Conservation (phyloP, 1,139 yeast species). For the Hemisphaericaspora lyxosophila region DNA sequence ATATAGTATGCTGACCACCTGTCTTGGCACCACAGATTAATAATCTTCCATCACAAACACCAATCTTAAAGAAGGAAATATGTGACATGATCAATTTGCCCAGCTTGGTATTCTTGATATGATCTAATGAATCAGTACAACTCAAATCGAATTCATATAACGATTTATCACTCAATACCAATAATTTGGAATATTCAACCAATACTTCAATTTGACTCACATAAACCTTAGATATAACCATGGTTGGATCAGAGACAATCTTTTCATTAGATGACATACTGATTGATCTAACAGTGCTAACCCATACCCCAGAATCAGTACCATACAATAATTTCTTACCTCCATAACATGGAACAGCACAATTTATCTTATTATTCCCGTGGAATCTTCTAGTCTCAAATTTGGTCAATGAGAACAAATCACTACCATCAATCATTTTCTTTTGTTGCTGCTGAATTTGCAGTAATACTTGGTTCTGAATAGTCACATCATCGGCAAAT, state of each 20-base stretch:
- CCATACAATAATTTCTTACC: constrained; percentile 90
- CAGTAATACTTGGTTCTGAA: constrained; percentile 78
- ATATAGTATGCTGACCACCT: constrained; percentile 65
- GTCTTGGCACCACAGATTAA: constrained; percentile 88
- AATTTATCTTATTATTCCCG: constrained; percentile 74
- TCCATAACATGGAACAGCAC: constrained; percentile 94
- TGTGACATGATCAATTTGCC: constrained; percentile 82
- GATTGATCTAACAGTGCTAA: constrained; percentile 59
- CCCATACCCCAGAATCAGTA: constrained; percentile 87
- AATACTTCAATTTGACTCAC: constrained; percentile 89
- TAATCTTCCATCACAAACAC: constrained; percentile 86
- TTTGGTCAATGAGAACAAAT: constrained; percentile 76
- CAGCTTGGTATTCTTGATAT: constrained; percentile 65
- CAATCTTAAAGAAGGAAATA: constrained; percentile 86
- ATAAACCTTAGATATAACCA: constrained; percentile 71
- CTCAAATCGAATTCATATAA: constrained; percentile 78
- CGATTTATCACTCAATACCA: constrained; percentile 80
- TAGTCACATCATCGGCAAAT: constrained; percentile 53
- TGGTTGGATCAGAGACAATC: constrained; percentile 70
- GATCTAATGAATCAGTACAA: constrained; percentile 67
- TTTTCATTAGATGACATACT: constrained; percentile 45
- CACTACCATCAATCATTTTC: constrained; percentile 67
- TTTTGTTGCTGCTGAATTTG: constrained; percentile 79
- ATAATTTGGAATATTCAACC: constrained; percentile 84
- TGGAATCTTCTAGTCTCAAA: constrained; percentile 71